Base-by-base conservation (phyloP, 345 rosid genomes). In the Crucihimalaya himalaica region DNA sequence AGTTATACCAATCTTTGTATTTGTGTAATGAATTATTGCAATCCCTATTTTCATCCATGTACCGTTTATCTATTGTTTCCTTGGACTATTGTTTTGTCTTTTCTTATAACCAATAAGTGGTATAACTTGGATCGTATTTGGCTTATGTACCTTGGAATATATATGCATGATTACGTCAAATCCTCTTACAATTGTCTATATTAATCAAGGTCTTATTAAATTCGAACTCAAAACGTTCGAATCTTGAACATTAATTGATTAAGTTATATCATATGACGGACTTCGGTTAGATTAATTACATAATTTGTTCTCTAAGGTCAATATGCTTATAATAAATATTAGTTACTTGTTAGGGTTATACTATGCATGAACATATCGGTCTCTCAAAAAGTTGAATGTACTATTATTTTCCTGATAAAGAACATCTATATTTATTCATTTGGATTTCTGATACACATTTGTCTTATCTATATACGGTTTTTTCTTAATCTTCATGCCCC, bases 1-100 rank as follows among this genome's bases (percentile, higher is more conserved):
- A 31, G 28, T 40, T 75, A 51, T 43, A 55, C 27, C 75, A 60
- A 52, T 31, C 57, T 73, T 73, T 65, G 50, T 56, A 65, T 54
- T 47, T 57, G 53, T 48, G 72, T 47, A 47, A 73, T 54, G n/a
- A n/a, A n/a, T n/a, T n/a, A n/a, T n/a, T n/a, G 51, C 21, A 55
- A 54, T 67, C 40, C 37, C 43, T 54, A 25, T 6, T 55, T 45
- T 55, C 5, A 63, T 54, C 25, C 10, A 21, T 43, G 37, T 46
- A 53, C 63, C 2, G 14, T 46, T n/a, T 32, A 12, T 52, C 34
- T 32, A 37, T 57, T 43, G 56, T 54, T 63, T 62, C 75, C 15
- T 52, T 63, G 18, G 16, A 62, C 45, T 62, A 52, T 40, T 60
- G 40, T 71, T 47, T 53, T 32, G 19, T 62, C 62, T n/a, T 62